These are phyloP conservation scores for Xerocomus nothofagi DNA, from an alignment of 1,284 basidiomycete species.

Conservation along the genomic window DNA sequence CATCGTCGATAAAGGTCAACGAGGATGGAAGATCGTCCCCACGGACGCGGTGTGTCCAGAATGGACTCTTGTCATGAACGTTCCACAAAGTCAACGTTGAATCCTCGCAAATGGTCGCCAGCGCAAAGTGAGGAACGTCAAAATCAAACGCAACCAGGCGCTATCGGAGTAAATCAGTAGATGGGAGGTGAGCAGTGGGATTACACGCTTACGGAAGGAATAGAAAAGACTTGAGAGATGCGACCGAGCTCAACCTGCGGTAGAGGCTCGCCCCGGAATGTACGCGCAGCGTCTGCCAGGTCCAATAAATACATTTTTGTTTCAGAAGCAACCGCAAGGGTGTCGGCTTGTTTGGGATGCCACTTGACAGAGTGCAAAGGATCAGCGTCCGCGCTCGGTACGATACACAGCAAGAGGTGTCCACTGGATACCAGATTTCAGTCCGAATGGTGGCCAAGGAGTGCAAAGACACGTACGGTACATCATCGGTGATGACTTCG, in stretches of 20 bases:
- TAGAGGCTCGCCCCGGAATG: conserved; percentile 60
- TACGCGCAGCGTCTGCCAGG: conserved; percentile 55
- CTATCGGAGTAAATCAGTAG: conserved; percentile 38
- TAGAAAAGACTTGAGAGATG: conserved; percentile 62
- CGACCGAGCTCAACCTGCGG: conserved; percentile 64
- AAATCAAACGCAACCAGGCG: conserved; percentile 80
- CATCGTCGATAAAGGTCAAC: conserved; percentile 75
- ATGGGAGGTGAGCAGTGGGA: background rate
- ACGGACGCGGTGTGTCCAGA: conserved; percentile 69
- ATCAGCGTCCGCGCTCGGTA: conserved; percentile 56
- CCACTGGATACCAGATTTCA: conserved; percentile 46
- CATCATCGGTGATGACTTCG: conserved; percentile 76
- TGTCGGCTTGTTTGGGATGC: conserved; percentile 74
- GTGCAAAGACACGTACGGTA: conserved; percentile 57
- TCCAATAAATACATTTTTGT: conserved; percentile 72
- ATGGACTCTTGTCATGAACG: conserved; percentile 68
- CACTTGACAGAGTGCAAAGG: conserved; percentile 77
- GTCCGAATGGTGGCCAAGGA: conserved; percentile 2
- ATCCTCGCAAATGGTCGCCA: conserved; percentile 77
- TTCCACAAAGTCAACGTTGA: conserved; percentile 79
- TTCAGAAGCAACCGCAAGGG: conserved; percentile 75
- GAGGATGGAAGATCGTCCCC: conserved; percentile 79
- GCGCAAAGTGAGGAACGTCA: conserved; percentile 66
- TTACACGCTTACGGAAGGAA: conserved; percentile 57
- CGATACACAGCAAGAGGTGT: conserved; percentile 66